phyloP scores from a whole-genome alignment of 2,329 filamentous ascomycete species.

The Laburnicola sp. region DNA sequence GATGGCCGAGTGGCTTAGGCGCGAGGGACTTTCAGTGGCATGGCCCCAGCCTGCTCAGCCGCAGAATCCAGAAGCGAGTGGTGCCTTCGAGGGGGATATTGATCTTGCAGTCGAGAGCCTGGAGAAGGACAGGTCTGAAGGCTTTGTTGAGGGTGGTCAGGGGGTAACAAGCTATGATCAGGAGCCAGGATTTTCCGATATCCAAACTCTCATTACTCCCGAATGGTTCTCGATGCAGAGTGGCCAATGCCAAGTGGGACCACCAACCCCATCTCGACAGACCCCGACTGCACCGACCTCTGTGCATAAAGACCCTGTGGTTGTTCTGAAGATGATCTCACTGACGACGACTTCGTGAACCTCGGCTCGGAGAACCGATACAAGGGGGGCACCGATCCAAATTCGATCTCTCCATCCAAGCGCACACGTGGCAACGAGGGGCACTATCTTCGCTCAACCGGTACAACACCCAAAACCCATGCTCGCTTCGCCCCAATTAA shows the following conservation, averaged over 20 bases:
- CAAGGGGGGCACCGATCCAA: background rate
- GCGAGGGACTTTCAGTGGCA: background rate
- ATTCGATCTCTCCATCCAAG: background rate
- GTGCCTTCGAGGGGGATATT: background rate
- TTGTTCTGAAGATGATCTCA: background rate
- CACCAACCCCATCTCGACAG: background rate
- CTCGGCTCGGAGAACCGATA: background rate
- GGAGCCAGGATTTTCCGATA: background rate
- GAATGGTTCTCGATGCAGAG: background rate
- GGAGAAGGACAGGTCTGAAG: background rate
- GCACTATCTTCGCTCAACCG: background rate
- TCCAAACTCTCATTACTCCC: background rate
- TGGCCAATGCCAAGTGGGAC: background rate
- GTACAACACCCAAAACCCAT: background rate
- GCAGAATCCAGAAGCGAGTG: background rate
- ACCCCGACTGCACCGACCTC: background rate
- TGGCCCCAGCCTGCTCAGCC: constrained; percentile 1
- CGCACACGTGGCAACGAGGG: background rate
- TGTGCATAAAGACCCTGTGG: background rate
- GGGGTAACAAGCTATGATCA: background rate
- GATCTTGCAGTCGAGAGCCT: background rate
- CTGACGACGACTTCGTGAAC: constrained; percentile 1
- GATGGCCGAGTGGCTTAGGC: background rate
- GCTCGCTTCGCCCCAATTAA: background rate
- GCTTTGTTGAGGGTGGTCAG: background rate